Percentiles rank a stretch among this genome's conserved stretches.
Conservation (phyloP, 1,284 basidiomycete genomes). For the Sanghuangporus weigelae region DNA sequence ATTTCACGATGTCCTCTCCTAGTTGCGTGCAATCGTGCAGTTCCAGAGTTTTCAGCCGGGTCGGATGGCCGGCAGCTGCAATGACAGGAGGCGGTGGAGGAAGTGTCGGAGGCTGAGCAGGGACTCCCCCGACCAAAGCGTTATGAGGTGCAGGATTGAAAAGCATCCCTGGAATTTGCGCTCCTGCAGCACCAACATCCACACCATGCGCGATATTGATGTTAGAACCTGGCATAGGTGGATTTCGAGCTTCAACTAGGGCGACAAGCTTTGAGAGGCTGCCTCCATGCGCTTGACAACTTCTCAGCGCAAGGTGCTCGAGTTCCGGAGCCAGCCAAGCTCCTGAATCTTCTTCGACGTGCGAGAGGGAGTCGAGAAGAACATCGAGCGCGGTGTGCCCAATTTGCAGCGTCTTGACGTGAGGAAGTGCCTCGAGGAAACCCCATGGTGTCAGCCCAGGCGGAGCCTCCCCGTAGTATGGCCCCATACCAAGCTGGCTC, state of each 20-base stretch:
- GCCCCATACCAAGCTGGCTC: constrained; percentile 25
- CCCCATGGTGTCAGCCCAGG: constrained; percentile 43
- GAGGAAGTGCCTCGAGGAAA: constrained; percentile 41
- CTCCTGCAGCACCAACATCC: not conserved
- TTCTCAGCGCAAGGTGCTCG: constrained; percentile 48
- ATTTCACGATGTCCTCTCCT: constrained; percentile 58
- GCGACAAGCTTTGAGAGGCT: constrained; percentile 54
- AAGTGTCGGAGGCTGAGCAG: constrained; percentile 34
- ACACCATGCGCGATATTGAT: not conserved
- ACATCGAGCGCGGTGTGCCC: constrained; percentile 60
- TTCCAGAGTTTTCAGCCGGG: constrained; percentile 49
- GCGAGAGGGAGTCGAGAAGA: constrained; percentile 47
- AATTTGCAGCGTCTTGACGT: constrained; percentile 51
- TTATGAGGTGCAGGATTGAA: not conserved
- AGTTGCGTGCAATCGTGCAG: constrained; percentile 57
- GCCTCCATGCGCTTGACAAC: constrained; percentile 31
- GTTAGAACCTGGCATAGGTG: constrained; percentile 22
- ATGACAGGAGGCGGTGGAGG: not conserved
- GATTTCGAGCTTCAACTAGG: constrained; percentile 64
- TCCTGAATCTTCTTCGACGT: constrained; percentile 42
- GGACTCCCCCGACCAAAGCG: constrained; percentile 10
- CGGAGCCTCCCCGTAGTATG: constrained; percentile 28
- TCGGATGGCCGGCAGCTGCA: not conserved
- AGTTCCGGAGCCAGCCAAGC: constrained; percentile 57
- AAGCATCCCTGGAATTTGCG: not conserved